Evolutionary conservation across 352 stramenopile genomes (phyloP).

Genomic region (Blastocystis sp.): DNA sequence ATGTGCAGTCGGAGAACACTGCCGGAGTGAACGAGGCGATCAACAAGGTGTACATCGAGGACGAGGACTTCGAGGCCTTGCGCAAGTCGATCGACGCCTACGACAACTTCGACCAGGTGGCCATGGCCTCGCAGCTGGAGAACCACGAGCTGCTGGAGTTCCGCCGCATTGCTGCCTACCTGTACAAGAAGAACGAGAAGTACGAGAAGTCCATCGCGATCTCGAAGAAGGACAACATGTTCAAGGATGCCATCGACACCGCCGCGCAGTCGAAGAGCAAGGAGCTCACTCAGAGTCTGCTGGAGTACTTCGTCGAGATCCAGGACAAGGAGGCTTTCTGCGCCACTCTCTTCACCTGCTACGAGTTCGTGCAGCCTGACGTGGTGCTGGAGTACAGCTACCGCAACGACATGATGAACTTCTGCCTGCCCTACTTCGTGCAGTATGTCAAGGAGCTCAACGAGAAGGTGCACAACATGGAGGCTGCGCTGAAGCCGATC

Average conservation of each 20-base stretch:
- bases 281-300: slow-evolving; percentile 90
- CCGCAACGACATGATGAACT: slow-evolving; percentile 96
- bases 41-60: slow-evolving; percentile 91
- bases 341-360: slow-evolving; percentile 93
- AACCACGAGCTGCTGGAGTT: slow-evolving; percentile 99
- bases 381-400: slow-evolving; percentile 95
- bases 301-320: slow-evolving; percentile 97
- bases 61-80: slow-evolving; percentile 94
- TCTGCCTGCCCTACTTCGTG: slow-evolving; percentile 99
- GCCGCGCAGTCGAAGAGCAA: slow-evolving; percentile 87
- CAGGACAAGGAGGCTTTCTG: slow-evolving; percentile 97
- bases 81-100: slow-evolving; percentile 94
- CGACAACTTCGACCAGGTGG: slow-evolving; percentile 99
- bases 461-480: slow-evolving; percentile 85
- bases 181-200: slow-evolving; percentile 99
- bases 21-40: slow-evolving; percentile 96
- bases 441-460: slow-evolving; percentile 94
- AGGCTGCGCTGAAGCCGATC: slow-evolving; percentile 66
- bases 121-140: slow-evolving; percentile 92
- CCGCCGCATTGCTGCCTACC: slow-evolving; percentile 93
- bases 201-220: slow-evolving; percentile 93
- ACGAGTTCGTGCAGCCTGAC: slow-evolving; percentile 92
- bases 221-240: slow-evolving; percentile 99
- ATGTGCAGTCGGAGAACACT: slow-evolving; percentile 96
- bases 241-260: slow-evolving; percentile 99